Percentiles rank a stretch among this genome's conserved stretches.
phyloP scores from a whole-genome alignment of 2,329 filamentous ascomycete species.

The Pleomassaria siparia region DNA sequence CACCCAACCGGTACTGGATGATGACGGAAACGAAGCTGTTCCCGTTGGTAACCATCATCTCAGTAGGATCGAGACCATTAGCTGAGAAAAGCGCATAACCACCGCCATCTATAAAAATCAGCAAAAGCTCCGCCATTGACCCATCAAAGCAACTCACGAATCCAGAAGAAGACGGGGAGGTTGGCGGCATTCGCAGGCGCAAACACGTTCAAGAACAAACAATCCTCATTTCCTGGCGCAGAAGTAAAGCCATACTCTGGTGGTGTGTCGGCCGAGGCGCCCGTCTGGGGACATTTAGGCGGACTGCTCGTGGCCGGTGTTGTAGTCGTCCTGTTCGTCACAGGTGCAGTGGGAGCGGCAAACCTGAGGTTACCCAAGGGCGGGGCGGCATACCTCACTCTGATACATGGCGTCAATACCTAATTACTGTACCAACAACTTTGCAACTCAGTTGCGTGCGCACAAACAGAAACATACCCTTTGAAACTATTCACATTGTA shows the following conservation, averaged over 20 bases:
- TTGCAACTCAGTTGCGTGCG: background rate
- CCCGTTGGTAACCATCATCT: slow-evolving; percentile 46
- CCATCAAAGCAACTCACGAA: slow-evolving; percentile 38
- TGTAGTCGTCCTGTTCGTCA: slow-evolving; percentile 42
- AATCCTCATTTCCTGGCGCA: slow-evolving; percentile 42
- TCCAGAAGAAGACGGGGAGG: slow-evolving; percentile 58
- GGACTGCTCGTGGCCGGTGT: slow-evolving; percentile 49
- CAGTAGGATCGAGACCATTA: slow-evolving; percentile 31
- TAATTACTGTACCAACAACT: too few species aligned
- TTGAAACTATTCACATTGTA: slow-evolving; percentile 36
- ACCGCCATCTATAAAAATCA: slow-evolving; percentile 42
- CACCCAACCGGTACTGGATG: slow-evolving; percentile 65
- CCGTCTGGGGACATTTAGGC: slow-evolving; percentile 36
- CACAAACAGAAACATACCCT: slow-evolving; percentile 19
- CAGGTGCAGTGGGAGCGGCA: slow-evolving; percentile 52
- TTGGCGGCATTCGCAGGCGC: slow-evolving; percentile 47
- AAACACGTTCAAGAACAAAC: slow-evolving; percentile 45
- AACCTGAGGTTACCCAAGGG: slow-evolving; percentile 55
- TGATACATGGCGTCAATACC: slow-evolving; percentile 32
- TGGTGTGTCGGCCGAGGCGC: slow-evolving; percentile 28
- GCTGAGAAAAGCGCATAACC: slow-evolving; percentile 40
- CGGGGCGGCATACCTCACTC: slow-evolving; percentile 54
- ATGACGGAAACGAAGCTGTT: slow-evolving; percentile 57
- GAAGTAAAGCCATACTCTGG: slow-evolving; percentile 34
- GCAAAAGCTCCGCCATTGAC: slow-evolving; percentile 6